Conservation (phyloP, 768 basidiomycete genomes). For the Leccinum arenicola region DNA sequence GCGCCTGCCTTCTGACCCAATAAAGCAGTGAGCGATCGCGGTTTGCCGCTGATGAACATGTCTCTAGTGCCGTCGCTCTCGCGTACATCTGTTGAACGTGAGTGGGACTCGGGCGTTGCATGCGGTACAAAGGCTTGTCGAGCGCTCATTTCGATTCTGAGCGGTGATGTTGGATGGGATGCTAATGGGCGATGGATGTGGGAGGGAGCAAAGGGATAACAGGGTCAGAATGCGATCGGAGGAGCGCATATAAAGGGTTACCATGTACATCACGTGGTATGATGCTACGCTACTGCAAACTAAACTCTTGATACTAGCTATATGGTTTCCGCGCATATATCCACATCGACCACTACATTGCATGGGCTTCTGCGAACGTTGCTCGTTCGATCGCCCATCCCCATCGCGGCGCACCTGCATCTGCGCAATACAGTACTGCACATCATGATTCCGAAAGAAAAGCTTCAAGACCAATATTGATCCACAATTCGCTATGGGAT, state of each 20-base stretch:
- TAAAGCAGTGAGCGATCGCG: conserved; percentile 22
- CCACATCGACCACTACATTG: no score
- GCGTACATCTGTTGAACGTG: not conserved
- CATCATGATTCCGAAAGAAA: no score
- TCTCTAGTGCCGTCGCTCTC: conserved; percentile 8
- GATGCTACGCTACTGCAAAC: not conserved
- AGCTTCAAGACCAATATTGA: no score
- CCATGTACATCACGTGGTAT: conserved; percentile 11
- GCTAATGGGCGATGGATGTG: not conserved
- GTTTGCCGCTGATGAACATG: conserved; percentile 11
- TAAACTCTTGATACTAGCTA: no score
- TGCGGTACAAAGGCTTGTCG: conserved; percentile 27
- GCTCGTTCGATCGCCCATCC: no score
- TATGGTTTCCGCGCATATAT: no score
- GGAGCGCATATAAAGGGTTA: conserved; percentile 2
- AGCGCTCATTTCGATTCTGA: conserved; percentile 20
- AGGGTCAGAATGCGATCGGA: not conserved
- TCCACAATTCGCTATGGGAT: no score
- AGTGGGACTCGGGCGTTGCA: conserved; percentile 11
- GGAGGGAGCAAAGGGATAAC: not conserved
- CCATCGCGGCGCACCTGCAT: no score
- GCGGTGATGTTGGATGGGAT: not conserved
- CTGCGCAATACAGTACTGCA: no score
- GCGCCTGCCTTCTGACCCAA: conserved; percentile 19
- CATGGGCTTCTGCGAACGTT: no score